These are phyloP conservation scores for Hypoxylon sp. DNA, from an alignment of 2,329 filamentous ascomycete species.

Conservation along the genomic window DNA sequence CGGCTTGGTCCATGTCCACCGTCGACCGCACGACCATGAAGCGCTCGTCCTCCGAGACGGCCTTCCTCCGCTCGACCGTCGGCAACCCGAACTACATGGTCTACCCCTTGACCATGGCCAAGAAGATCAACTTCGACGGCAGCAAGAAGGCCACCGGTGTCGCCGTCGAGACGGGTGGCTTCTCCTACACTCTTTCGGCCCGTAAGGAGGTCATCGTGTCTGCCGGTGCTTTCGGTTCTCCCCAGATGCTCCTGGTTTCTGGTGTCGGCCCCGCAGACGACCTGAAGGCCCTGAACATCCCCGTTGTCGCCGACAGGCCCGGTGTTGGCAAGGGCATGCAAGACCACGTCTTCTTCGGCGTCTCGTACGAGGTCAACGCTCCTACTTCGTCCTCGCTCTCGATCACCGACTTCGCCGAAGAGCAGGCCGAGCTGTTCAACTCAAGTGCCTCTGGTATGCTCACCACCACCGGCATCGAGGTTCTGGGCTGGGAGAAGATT, in stretches of 20 bases:
- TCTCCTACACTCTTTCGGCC: background rate
- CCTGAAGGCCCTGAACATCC: slow-evolving; percentile 47
- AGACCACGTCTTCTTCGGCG: slow-evolving; percentile 55
- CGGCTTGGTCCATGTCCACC: slow-evolving; percentile 44
- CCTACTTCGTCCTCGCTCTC: background rate
- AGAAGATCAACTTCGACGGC: slow-evolving; percentile 52
- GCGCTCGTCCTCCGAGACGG: slow-evolving; percentile 48
- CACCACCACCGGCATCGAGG: background rate
- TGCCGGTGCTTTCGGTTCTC: background rate
- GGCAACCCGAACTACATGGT: slow-evolving; percentile 43
- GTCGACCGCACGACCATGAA: slow-evolving; percentile 40
- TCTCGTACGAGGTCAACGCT: slow-evolving; percentile 46
- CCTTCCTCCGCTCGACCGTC: slow-evolving; percentile 45
- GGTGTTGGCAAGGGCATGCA: slow-evolving; percentile 68
- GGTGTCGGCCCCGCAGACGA: background rate
- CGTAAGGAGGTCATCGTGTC: background rate
- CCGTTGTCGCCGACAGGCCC: slow-evolving; percentile 60
- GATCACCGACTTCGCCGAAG: background rate
- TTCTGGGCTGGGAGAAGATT: slow-evolving; percentile 1
- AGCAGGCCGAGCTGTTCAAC: background rate
- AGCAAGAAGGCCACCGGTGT: background rate
- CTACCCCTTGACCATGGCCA: slow-evolving; percentile 52
- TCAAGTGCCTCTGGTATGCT: background rate
- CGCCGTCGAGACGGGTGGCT: background rate
- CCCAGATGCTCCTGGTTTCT: background rate